Base-by-base conservation (phyloP, 495 filamentous ascomycete species). In the Penicillium longicatenatum region DNA sequence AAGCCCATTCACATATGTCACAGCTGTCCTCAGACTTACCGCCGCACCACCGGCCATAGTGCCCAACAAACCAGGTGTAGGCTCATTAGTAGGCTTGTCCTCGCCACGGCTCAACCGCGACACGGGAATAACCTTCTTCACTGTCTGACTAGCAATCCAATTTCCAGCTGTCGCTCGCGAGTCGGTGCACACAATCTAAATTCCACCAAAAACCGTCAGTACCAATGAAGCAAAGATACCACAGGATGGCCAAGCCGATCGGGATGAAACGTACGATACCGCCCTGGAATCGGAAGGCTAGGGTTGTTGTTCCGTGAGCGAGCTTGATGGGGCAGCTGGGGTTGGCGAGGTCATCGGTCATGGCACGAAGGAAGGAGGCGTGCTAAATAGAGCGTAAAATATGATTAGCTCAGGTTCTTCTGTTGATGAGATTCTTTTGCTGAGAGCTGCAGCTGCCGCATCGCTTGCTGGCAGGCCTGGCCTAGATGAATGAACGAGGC, bases 31-130 rank as follows among this genome's bases (percentile, higher is more conserved):
- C n/a, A 20, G 20, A 78, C 87, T 74, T 72, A 90, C 87, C 68
- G 94, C 94, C 67, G 94, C 94, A 78, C 95, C 95, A 71, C 94
- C 94, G 58, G 94, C 94, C 94, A 98, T 97, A 58, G 94, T 98
- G 44, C 95, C 94, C 63, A 98, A 75, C 74, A 98, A 84, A 77
- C 89, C 77, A 14, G 77, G 77, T 82, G 78, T 85, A 85, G 75
- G 84, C 87, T 95, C 80, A 91, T 96, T 82, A 86, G 91, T 57
- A 11, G 66, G 61, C 68, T 76, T 76, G 61, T 79, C 75, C 59
- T 77, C 72, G 50, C 73, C 75, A 48, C 75, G 71, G 53, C 75
- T 79, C 74, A 79, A 68, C 57, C 77, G 71, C 55, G 77, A 79
- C 46, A 79, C 77, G 35, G 77, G 77, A 64, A 98, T 97, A 50